phyloP scores from a whole-genome alignment of 2,329 filamentous ascomycete species.

The Epichloe elymi region DNA sequence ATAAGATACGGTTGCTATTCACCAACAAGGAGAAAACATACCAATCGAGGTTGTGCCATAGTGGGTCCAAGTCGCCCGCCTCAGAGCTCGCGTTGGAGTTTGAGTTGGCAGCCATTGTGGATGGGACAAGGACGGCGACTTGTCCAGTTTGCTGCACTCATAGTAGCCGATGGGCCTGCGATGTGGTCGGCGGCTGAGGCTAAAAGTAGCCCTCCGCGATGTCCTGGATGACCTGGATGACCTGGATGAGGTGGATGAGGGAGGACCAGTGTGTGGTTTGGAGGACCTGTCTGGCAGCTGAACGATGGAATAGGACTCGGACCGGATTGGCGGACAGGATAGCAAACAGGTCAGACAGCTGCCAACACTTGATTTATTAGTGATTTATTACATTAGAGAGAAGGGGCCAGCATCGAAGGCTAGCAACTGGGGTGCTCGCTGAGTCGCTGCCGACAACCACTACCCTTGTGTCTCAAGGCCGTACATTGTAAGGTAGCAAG shows the following conservation, averaged over 20 bases:
- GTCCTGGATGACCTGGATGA: neutral
- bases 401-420: too few relatives aligned
- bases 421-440: too few relatives aligned
- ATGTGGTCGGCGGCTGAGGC: neutral
- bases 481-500: neutral
- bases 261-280: neutral
- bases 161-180: conserved; percentile 1
- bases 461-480: too few relatives aligned
- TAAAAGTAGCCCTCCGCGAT: neutral
- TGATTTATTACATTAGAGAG: too few relatives aligned
- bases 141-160: conserved; percentile 12
- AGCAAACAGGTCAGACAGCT: too few relatives aligned
- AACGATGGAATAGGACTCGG: too few relatives aligned
- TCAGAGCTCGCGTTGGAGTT: conserved; percentile 12
- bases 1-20: neutral
- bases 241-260: neutral
- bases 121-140: conserved; percentile 10
- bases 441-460: too few relatives aligned
- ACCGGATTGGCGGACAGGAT: too few relatives aligned
- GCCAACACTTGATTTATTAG: too few relatives aligned
- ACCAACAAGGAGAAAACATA: conserved; percentile 28
- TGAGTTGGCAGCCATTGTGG: conserved; percentile 16
- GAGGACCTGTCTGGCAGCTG: too few relatives aligned
- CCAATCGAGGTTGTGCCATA: conserved; percentile 69
- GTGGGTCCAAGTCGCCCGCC: conserved; percentile 34